Percentiles rank a stretch among this genome's conserved stretches.
These are phyloP conservation scores for Annona cherimola DNA, from an alignment of 164 flowering plant genomes.

Conservation along the genomic window DNA sequence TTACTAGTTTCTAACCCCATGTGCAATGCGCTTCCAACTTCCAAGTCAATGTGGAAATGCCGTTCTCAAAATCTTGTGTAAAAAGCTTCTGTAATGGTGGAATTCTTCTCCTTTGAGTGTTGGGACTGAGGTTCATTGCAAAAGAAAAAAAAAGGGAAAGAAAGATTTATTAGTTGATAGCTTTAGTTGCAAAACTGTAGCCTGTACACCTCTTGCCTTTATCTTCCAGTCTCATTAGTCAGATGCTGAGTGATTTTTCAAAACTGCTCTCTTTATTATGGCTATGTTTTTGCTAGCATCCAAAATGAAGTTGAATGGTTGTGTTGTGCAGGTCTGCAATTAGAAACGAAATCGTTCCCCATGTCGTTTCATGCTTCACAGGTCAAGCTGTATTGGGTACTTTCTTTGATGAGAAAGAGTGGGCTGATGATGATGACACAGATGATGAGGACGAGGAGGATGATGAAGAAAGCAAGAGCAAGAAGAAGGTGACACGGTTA, in stretches of 20 bases:
- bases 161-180: not conserved
- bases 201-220: too few relatives aligned
- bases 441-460: slow-evolving; percentile 39
- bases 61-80: too few relatives aligned
- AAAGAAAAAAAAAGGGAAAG: too few relatives aligned
- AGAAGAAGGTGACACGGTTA: slow-evolving; percentile 40
- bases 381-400: slow-evolving; percentile 67
- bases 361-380: slow-evolving; percentile 84
- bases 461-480: slow-evolving; percentile 43
- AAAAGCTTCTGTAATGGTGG: not conserved
- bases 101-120: not conserved
- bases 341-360: slow-evolving; percentile 73
- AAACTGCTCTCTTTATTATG: not conserved
- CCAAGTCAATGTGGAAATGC: not conserved
- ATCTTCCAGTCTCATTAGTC: not conserved
- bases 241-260: not conserved
- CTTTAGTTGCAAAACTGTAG: not conserved
- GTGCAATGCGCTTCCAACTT: not conserved
- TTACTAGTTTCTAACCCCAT: not conserved
- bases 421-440: slow-evolving; percentile 49
- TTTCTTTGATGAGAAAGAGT: slow-evolving; percentile 44
- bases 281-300: not conserved
- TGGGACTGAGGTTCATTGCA: too few relatives aligned
- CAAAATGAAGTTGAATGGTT: not conserved
- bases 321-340: slow-evolving; percentile 53